Conservation (phyloP, 2,329 filamentous ascomycete genomes). For the Cladophialophora exuberans region DNA sequence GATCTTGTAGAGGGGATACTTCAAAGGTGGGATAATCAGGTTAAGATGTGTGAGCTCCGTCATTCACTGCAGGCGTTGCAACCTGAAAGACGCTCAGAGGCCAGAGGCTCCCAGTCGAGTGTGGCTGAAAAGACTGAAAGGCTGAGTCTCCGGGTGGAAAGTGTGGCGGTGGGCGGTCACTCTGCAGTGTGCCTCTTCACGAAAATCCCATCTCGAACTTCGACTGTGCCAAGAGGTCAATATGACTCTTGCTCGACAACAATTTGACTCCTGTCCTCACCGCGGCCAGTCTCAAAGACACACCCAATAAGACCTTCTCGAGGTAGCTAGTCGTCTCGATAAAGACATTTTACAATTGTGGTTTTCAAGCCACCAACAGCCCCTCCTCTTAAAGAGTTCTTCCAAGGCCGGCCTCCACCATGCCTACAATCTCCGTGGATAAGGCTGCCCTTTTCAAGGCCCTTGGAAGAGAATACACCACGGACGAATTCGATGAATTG, state of each 20-base stretch:
- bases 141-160: too few species aligned
- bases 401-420: slow-evolving; percentile 52
- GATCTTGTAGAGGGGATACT: slow-evolving; percentile 2
- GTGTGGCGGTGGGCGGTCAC: too few species aligned
- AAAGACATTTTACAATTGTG: too few species aligned
- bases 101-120: background rate
- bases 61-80: slow-evolving; percentile 5
- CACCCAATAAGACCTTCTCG: too few species aligned
- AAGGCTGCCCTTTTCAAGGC: slow-evolving; percentile 95
- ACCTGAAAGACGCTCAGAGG: too few species aligned
- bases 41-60: slow-evolving; percentile 19
- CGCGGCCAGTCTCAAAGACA: too few species aligned
- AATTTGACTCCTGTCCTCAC: too few species aligned
- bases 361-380: background rate
- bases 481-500: slow-evolving; percentile 92
- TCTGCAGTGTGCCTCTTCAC: too few species aligned
- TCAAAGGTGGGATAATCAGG: slow-evolving; percentile 23
- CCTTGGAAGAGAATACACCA: slow-evolving; percentile 86
- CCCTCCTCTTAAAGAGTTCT: background rate
- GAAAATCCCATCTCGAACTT: too few species aligned
- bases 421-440: slow-evolving; percentile 97
- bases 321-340: too few species aligned
- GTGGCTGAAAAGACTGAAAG: slow-evolving; percentile 10
- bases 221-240: too few species aligned
- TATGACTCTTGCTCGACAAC: too few species aligned